Conservation (phyloP, 2,329 filamentous ascomycete genomes). For the Ophiostoma sp. region DNA sequence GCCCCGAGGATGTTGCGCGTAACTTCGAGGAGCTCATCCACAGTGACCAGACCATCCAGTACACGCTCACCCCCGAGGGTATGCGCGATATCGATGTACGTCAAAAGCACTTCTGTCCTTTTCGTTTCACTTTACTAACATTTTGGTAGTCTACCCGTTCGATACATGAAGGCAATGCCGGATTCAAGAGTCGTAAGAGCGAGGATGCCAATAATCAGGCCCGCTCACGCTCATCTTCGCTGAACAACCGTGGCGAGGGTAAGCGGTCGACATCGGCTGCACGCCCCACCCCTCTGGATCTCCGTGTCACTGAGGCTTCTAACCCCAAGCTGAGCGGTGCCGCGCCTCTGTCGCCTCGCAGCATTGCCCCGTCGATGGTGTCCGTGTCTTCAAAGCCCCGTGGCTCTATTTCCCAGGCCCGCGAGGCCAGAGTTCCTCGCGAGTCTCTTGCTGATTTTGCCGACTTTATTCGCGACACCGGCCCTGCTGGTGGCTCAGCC, state of each 20-base stretch:
- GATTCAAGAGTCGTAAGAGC: conserved; percentile 42
- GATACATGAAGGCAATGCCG: conserved; percentile 34
- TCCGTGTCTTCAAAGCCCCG: conserved; percentile 33
- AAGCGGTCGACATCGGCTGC: conserved; percentile 34
- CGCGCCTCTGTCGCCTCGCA: conserved; percentile 31
- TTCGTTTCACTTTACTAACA: no score
- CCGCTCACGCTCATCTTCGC: conserved; percentile 48
- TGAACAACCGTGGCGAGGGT: conserved; percentile 35
- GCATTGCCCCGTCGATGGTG: conserved; percentile 21
- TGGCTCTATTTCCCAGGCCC: conserved; percentile 42
- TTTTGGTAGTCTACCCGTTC: conserved; percentile 33
- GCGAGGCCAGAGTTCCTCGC: conserved; percentile 65
- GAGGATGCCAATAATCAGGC: conserved; percentile 41
- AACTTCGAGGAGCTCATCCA: conserved; percentile 76
- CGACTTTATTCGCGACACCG: conserved; percentile 82
- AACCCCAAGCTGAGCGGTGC: conserved; percentile 18
- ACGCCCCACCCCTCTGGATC: conserved; percentile 28
- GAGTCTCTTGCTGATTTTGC: conserved; percentile 79
- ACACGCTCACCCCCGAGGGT: conserved; percentile 71
- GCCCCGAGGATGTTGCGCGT: conserved; percentile 54
- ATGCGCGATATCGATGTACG: conserved; percentile 63
- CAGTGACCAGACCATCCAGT: conserved; percentile 76
- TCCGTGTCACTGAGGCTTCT: conserved; percentile 30
- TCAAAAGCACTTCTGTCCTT: no score
- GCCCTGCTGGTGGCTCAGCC: conserved; percentile 47